phyloP scores from a whole-genome alignment of 768 basidiomycete species.

The Mycena galericulata region DNA sequence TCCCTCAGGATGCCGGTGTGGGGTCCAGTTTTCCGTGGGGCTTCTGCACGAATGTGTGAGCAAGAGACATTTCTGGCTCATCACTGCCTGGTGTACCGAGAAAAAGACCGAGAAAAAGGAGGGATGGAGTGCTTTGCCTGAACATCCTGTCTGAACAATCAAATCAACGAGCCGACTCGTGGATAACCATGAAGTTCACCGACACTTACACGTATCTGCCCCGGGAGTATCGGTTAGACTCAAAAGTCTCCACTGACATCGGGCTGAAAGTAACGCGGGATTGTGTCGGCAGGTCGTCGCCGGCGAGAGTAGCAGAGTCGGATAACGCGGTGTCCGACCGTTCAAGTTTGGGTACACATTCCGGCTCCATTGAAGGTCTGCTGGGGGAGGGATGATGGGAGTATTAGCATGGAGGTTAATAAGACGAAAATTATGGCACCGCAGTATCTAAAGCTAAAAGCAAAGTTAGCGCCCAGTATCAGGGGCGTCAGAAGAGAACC shows the following conservation, averaged over 20 bases:
- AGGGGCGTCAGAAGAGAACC: too few species aligned
- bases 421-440: too few species aligned
- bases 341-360: too few species aligned
- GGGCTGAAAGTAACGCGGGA: neutral
- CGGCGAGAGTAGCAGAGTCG: too few species aligned
- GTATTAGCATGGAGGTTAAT: too few species aligned
- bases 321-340: too few species aligned
- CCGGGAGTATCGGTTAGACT: neutral
- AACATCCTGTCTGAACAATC: neutral
- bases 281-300: too few species aligned
- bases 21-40: neutral
- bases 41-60: neutral
- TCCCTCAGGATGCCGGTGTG: conserved; percentile 6
- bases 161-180: neutral
- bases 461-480: too few species aligned
- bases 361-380: too few species aligned
- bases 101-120: neutral
- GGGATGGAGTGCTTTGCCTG: neutral
- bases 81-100: neutral
- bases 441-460: too few species aligned
- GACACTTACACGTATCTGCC: neutral
- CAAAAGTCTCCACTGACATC: neutral
- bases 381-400: too few species aligned
- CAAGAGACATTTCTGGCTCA: neutral
- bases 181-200: neutral